Evolutionary conservation across 768 basidiomycete genomes (phyloP).

Genomic region (Mycena rosella): DNA sequence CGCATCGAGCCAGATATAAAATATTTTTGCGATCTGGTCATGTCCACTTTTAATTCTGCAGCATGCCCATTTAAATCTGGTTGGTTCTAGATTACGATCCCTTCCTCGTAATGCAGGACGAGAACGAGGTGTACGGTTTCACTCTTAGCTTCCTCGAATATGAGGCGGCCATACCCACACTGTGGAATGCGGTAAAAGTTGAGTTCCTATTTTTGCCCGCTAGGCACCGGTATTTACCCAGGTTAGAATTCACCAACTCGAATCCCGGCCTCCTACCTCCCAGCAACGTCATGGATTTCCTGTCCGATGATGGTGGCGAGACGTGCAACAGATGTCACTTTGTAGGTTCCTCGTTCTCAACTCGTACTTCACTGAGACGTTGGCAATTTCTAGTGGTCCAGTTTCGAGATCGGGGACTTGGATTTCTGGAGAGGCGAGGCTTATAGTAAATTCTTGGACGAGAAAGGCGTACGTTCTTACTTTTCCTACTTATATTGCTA

Average conservation of each 20-base stretch:
- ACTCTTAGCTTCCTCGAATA: slow-evolving; percentile 89
- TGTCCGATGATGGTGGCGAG: slow-evolving; percentile 82
- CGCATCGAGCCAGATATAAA: slow-evolving; percentile 83
- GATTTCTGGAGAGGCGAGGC: slow-evolving; percentile 88
- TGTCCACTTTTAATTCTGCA: neutral
- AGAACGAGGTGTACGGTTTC: slow-evolving; percentile 92
- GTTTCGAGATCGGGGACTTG: slow-evolving; percentile 91
- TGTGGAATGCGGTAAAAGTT: slow-evolving; percentile 87
- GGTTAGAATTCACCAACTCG: slow-evolving; percentile 77
- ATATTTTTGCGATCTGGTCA: slow-evolving; percentile 87
- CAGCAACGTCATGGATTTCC: slow-evolving; percentile 84
- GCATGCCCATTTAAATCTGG: neutral
- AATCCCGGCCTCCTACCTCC: slow-evolving; percentile 71
- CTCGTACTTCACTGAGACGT: slow-evolving; percentile 14
- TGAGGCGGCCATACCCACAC: slow-evolving; percentile 84
- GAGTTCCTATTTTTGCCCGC: slow-evolving; percentile 19
- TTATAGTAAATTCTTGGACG: slow-evolving; percentile 87
- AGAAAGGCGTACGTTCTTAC: slow-evolving; percentile 57
- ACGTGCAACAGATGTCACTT: slow-evolving; percentile 84
- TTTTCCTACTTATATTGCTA: too few relatives aligned
- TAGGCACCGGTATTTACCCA: slow-evolving; percentile 14
- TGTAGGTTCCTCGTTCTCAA: slow-evolving; percentile 54
- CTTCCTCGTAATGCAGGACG: slow-evolving; percentile 88
- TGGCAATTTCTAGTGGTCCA: slow-evolving; percentile 75
- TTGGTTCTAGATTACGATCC: slow-evolving; percentile 68